Evolutionary conservation across 768 basidiomycete species (phyloP), one percentile per base, ranked within the genome.

Genomic region (Psilocybe cyanescens): DNA sequence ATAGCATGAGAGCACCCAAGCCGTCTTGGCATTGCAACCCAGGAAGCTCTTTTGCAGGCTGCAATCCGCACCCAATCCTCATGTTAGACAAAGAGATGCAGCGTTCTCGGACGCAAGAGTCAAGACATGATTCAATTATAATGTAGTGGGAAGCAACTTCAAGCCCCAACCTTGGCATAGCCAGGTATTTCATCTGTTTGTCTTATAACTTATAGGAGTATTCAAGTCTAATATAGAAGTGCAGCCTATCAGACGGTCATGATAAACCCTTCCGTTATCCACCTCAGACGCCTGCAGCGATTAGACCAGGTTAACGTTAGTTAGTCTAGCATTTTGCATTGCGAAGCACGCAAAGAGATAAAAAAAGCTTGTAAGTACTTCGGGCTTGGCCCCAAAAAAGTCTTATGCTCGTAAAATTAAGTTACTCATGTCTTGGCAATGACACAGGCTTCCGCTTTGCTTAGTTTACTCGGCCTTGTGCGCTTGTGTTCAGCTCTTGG

Each of bases 401-500:
- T 44, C 41, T 44, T 44, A 53, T 14, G 30, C 50, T 51, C 30
- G 30, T 53, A 53, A 53, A 51, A 53, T 53, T 53, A 53, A 31
- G 33, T 53, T 53, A 51, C 30, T 31, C 50, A 29, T 51, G 51
- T 33, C 51, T 53, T 53, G 51, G 51, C 51, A 53, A 33, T 16
- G 51, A 35, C 33, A 35, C 33, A 53, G 31, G 30, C 31, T n/a
- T 53, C 16, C 31, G 51, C 4, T 53, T 53, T 51, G 14, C 51
- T 53, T 53, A 31, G 51, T 31, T 30, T 33, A 33, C 28, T 30
- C 30, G 7, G 30, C 16, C 50, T 53, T 53, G 51, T 53, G n/a
- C 51, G 51, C 51, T 53, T 53, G 51, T 35, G 29, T 53, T 53
- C 51, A 53, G 51, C 51, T 24, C 24, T 53, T 53, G 33, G 51